A percentile compares a stretch with the other conserved stretches of the same genome.
Evolutionary conservation across 352 stramenopile genomes (phyloP).

Genomic region (Phytopythium oedochilum): DNA sequence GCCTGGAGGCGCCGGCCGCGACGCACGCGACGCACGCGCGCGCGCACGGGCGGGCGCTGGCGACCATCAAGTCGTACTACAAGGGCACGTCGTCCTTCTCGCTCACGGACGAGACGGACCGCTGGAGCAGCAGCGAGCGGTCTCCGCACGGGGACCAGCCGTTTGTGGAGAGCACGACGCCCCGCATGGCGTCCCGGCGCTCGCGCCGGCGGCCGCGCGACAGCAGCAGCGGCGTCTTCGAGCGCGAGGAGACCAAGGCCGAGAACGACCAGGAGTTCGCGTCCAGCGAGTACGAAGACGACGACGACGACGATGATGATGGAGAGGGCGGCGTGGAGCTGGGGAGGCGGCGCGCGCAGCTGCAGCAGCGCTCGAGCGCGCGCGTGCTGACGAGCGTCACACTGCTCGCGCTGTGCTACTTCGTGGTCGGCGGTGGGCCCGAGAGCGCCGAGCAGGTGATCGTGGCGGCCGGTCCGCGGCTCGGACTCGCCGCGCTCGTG

Average conservation of each 20-base stretch:
- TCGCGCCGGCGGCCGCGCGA: not conserved
- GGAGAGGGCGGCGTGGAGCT: not conserved
- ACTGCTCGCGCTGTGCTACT: slow-evolving; percentile 55
- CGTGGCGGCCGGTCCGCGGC: slow-evolving; percentile 31
- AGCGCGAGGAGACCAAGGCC: slow-evolving; percentile 2
- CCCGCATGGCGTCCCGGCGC: not conserved
- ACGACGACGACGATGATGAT: not conserved
- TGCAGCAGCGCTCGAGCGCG: not conserved
- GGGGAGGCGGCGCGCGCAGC: not conserved
- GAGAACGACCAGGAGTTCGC: not conserved
- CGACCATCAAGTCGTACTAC: slow-evolving; percentile 10
- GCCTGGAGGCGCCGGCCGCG: not conserved
- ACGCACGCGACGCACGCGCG: not conserved
- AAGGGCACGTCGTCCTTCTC: slow-evolving; percentile 8
- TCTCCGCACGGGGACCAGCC: slow-evolving; percentile 1
- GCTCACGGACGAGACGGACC: slow-evolving; percentile 8
- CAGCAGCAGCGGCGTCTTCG: not conserved
- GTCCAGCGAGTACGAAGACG: not conserved
- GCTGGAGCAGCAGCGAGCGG: slow-evolving; percentile 6
- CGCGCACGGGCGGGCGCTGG: slow-evolving; percentile 1
- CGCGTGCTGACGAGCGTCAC: slow-evolving; percentile 29
- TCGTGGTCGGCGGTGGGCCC: slow-evolving; percentile 39
- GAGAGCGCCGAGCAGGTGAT: slow-evolving; percentile 39
- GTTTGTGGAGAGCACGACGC: not conserved
- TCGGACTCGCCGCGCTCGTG: slow-evolving; percentile 29